phyloP scores from a whole-genome alignment of 306 rosid genomes.

The Quillaja saponaria region DNA sequence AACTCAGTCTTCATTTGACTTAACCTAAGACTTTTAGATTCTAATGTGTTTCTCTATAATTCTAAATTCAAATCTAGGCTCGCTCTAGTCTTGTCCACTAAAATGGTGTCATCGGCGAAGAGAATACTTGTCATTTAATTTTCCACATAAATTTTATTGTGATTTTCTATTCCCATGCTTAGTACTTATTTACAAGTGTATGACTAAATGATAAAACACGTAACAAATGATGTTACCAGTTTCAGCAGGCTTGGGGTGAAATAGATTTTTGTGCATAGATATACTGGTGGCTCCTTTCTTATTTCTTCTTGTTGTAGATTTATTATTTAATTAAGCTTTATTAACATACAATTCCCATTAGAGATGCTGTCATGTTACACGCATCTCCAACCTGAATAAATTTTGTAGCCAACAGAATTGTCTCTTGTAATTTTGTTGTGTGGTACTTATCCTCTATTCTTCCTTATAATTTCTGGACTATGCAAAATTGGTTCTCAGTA shows the following conservation, averaged over 20 bases:
- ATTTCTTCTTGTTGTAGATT: neutral
- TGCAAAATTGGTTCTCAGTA: no score
- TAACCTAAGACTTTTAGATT: no score
- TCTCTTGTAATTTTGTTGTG: neutral
- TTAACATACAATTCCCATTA: slow-evolving; percentile 13
- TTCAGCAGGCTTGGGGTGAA: no score
- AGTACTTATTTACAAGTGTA: slow-evolving; percentile 16
- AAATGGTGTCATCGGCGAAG: no score
- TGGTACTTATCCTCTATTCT: neutral
- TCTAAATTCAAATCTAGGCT: no score
- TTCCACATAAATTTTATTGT: no score
- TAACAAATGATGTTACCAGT: no score
- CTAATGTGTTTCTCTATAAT: no score
- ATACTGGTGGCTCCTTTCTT: slow-evolving; percentile 1
- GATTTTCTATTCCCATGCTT: neutral
- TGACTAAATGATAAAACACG: no score
- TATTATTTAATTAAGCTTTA: slow-evolving; percentile 19
- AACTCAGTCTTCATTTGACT: no score
- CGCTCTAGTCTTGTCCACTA: no score
- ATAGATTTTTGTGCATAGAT: neutral
- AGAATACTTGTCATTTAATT: no score
- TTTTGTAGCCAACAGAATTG: neutral
- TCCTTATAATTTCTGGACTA: slow-evolving; percentile 2
- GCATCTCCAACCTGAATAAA: neutral
- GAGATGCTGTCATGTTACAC: slow-evolving; percentile 2